Percentiles rank a stretch among this genome's conserved stretches.
Conservation (phyloP, 108 stramenopile species). For the Pseudonitzschia multiseries region DNA sequence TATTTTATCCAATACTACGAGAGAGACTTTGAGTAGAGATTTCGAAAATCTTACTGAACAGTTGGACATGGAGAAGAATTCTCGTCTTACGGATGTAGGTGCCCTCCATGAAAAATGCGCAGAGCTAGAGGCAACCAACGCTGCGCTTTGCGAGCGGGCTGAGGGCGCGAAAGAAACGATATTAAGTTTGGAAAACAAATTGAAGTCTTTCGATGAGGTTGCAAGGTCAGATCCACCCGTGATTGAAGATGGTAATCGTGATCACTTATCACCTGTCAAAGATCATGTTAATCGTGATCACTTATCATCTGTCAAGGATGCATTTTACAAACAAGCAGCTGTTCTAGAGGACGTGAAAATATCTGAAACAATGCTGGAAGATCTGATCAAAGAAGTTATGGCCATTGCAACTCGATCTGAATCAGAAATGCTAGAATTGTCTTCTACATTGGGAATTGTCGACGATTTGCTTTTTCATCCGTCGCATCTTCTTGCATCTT, state of each 20-base stretch:
- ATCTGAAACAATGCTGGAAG: constrained; percentile 9
- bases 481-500: constrained; percentile 7
- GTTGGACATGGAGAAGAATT: neutral
- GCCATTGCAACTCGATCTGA: neutral
- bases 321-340: constrained; percentile 1
- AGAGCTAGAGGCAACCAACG: neutral
- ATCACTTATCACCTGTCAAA: constrained; percentile 6
- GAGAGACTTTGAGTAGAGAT: neutral
- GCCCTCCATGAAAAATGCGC: neutral
- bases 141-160: neutral
- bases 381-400: constrained; percentile 14
- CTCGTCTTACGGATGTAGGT: neutral
- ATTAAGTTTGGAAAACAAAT: neutral
- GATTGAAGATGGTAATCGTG: neutral
- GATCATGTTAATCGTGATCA: neutral
- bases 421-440: constrained; percentile 8
- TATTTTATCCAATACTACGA: neutral
- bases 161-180: neutral
- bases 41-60: neutral
- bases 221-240: constrained; percentile 10
- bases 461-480: constrained; percentile 12
- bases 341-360: constrained; percentile 16
- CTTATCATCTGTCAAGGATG: constrained; percentile 10
- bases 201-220: neutral
- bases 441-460: constrained; percentile 7